Evolutionary conservation across 495 filamentous ascomycete species (phyloP).

Genomic region (Physcia stellaris): DNA sequence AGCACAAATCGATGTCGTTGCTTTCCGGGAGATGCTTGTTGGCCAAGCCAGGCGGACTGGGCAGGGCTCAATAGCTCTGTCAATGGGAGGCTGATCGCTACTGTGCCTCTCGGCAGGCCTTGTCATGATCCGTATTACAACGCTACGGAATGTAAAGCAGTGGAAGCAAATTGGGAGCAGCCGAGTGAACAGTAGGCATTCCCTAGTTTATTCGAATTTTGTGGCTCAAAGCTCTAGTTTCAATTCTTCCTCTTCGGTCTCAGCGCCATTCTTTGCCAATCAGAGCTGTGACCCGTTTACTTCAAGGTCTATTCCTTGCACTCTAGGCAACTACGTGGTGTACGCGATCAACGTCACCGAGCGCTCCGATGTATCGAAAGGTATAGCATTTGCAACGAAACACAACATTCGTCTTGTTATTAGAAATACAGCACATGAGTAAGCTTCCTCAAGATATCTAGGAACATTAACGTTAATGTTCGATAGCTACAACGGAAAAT

Average conservation of each 20-base stretch:
- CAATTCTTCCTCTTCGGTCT: constrained; percentile 23
- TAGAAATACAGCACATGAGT: constrained; percentile 46
- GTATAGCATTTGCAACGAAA: constrained; percentile 37
- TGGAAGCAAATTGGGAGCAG: constrained; percentile 15
- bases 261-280: constrained; percentile 32
- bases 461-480: background rate
- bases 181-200: constrained; percentile 15
- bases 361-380: constrained; percentile 29
- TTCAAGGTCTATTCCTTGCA: constrained; percentile 28
- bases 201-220: background rate
- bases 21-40: constrained; percentile 20
- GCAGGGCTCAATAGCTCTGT: constrained; percentile 18
- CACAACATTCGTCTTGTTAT: constrained; percentile 38
- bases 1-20: constrained; percentile 12
- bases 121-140: constrained; percentile 27
- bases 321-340: constrained; percentile 32
- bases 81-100: constrained; percentile 19
- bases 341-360: constrained; percentile 37
- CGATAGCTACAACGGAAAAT: constrained; percentile 26
- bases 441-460: constrained; percentile 5
- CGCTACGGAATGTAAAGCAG: constrained; percentile 11
- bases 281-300: constrained; percentile 36
- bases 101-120: constrained; percentile 20
- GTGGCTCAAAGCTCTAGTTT: background rate
- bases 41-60: constrained; percentile 19